Evolutionary conservation across 169 alveolate genomes (phyloP), one percentile per base, ranked within the genome.

Genomic region (Cryptosporidium canis): DNA sequence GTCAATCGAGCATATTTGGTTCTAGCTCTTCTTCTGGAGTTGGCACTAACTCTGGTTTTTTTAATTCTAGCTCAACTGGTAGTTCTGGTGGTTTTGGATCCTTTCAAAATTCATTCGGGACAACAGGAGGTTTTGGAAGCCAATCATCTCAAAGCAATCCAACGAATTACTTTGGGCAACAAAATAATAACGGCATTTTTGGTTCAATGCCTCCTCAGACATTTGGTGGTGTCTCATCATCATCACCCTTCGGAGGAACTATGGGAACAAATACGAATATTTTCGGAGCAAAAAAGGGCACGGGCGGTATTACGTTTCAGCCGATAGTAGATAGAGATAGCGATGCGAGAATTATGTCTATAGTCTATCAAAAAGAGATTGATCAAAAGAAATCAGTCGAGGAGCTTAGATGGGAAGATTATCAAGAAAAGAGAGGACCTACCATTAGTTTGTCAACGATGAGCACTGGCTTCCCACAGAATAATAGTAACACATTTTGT

Each of bases 381-480:
- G 87, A 77, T 29, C 87, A 77, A n/a, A 77, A 77, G 41, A 77
- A 77, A 33, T 77, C 87, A n/a, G 87, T 77, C 18, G 87, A 77
- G 7, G 87, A 77, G 51, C 61, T 77, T 27, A 77, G 87, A 37
- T 77, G 87, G 87, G 87, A 77, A 43, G 87, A 77, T 39, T 77
- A 77, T 41, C 87, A 77, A 44, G 87, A 77, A 53, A 77, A 77
- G 44, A 55, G 87, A 39, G 87, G 87, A 4, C 87, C 87, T 35
- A 5, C 58, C 39, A 61, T 33, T 77, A 77, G 87, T 29, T 29
- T 77, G 18, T 41, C 61, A 21, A 27, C 44, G 9, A 33, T 39
- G 5, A 66, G 21, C 27, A 41, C 61, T 9, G 31, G 35, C 21
- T 51, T 55, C 9, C 12, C 65, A 21, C 11, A 48, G 12, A 70